Percentiles rank a stretch among this genome's conserved stretches.
These are phyloP conservation scores for Rhizopogon vesiculosus DNA, from an alignment of 768 basidiomycete species.

Conservation along the genomic window DNA sequence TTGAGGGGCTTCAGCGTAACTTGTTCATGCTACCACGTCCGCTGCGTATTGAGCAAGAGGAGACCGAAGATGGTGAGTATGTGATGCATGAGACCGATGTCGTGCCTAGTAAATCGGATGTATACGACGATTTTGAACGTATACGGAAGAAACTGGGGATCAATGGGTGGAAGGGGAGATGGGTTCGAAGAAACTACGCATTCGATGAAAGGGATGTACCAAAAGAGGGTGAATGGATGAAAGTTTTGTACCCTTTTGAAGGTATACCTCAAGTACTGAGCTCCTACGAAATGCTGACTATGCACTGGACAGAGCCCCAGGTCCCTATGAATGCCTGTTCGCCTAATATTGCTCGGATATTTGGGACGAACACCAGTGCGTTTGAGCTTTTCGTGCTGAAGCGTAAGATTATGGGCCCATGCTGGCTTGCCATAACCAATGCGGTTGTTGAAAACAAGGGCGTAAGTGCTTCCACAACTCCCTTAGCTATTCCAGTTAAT, in stretches of 20 bases:
- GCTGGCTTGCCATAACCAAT: conserved; percentile 87
- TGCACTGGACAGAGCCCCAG: conserved; percentile 26
- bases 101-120: conserved; percentile 63
- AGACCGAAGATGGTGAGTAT: conserved; percentile 22
- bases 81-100: conserved; percentile 66
- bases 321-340: conserved; percentile 71
- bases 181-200: conserved; percentile 86
- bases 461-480: conserved; percentile 38
- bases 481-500: not conserved
- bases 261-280: conserved; percentile 40
- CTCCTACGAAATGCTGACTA: not conserved
- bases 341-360: conserved; percentile 80
- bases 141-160: conserved; percentile 70
- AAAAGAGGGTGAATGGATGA: conserved; percentile 83
- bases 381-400: conserved; percentile 94
- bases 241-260: conserved; percentile 87
- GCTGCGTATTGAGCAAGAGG: conserved; percentile 41
- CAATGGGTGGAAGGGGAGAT: conserved; percentile 74
- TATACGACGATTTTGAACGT: conserved; percentile 80
- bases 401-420: conserved; percentile 98
- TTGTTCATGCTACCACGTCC: conserved; percentile 83
- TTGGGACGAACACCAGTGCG: conserved; percentile 88
- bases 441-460: conserved; percentile 74
- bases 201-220: conserved; percentile 80
- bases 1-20: conserved; percentile 86